Conservation (phyloP, 2,329 filamentous ascomycete genomes). For the Westerdykella ornata region DNA sequence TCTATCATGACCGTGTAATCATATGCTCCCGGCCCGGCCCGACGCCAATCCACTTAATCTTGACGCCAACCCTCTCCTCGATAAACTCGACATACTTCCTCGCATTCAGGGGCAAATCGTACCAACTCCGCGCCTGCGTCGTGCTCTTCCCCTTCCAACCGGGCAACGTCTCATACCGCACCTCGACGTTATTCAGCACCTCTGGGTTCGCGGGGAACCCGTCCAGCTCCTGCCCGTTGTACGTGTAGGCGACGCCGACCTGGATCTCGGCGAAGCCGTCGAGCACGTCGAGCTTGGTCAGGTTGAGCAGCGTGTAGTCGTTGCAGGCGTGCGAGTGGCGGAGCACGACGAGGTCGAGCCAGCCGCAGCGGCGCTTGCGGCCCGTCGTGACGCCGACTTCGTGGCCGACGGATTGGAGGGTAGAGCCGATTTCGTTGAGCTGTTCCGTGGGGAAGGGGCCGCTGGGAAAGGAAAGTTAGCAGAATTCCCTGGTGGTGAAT, state of each 20-base stretch:
- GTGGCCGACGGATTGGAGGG: constrained; percentile 50
- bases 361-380: constrained; percentile 56
- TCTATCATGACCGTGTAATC: constrained; percentile 40
- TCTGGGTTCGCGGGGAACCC: constrained; percentile 61
- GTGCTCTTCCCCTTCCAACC: constrained; percentile 61
- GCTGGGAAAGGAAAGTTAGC: constrained; percentile 31
- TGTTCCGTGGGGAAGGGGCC: constrained; percentile 65
- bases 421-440: constrained; percentile 51
- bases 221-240: constrained; percentile 50
- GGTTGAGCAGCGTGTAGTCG: constrained; percentile 59
- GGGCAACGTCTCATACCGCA: constrained; percentile 61
- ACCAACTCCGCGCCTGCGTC: constrained; percentile 53
- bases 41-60: constrained; percentile 60
- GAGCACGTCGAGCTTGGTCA: constrained; percentile 64
- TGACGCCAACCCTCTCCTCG: constrained; percentile 58
- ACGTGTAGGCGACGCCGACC: constrained; percentile 62
- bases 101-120: constrained; percentile 58
- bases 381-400: constrained; percentile 55
- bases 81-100: constrained; percentile 61
- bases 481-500: too few species aligned
- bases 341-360: constrained; percentile 62
- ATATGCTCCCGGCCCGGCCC: constrained; percentile 60
- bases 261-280: constrained; percentile 71
- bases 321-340: constrained; percentile 61
- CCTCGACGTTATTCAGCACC: constrained; percentile 53